phyloP scores from a whole-genome alignment of 306 rosid genomes.

The Malus fusca region DNA sequence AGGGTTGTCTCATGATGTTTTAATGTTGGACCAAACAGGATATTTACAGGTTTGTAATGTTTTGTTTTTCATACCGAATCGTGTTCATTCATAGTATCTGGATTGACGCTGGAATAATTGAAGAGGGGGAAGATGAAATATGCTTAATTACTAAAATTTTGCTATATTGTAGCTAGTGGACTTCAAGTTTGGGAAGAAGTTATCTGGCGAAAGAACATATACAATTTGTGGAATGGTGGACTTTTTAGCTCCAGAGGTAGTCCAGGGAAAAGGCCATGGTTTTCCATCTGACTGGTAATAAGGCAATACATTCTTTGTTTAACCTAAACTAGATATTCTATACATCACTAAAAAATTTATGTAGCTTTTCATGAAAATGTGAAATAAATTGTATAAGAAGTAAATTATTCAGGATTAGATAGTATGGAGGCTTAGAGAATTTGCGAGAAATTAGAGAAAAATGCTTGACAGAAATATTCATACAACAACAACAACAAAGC shows the following conservation, averaged over 20 bases:
- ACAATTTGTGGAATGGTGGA: constrained; percentile 88
- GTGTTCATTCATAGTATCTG: constrained; percentile 16
- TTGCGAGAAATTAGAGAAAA: not conserved
- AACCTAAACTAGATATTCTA: not conserved
- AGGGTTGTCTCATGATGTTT: constrained; percentile 83
- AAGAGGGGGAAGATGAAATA: not conserved
- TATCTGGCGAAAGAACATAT: constrained; percentile 66
- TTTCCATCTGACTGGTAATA: constrained; percentile 89
- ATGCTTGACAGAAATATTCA: not conserved
- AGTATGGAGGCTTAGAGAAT: not conserved
- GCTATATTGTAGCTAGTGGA: constrained; percentile 61
- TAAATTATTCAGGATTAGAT: not conserved
- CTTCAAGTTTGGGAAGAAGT: constrained; percentile 79
- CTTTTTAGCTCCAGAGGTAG: constrained; percentile 84
- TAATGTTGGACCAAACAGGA: constrained; percentile 83
- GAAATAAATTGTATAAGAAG: not conserved
- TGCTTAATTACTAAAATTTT: constrained; percentile 2
- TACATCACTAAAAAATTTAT: not conserved
- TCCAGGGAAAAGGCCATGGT: constrained; percentile 93
- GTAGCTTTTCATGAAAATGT: not conserved
- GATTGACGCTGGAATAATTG: not conserved
- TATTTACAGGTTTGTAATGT: constrained; percentile 53
- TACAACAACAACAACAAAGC: too few species aligned
- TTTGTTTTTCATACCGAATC: not conserved
- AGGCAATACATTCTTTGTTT: constrained; percentile 8